Evolutionary conservation across 2,329 filamentous ascomycete species (phyloP).

Genomic region (Fusarium subtropicale): DNA sequence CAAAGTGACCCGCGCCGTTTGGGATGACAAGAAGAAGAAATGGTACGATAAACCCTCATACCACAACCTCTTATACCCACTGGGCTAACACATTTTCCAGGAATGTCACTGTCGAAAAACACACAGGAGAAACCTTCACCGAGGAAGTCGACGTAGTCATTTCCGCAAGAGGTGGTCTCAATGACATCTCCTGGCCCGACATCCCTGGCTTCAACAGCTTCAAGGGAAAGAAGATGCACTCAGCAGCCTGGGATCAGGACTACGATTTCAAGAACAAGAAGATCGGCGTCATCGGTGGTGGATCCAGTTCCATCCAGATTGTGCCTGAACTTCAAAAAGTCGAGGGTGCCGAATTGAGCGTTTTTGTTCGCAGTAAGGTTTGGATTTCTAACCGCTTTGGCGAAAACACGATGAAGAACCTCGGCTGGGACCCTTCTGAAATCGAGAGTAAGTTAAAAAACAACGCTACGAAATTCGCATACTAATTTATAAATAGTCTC

Average conservation of each 20-base stretch:
- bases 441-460: not conserved
- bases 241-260: not conserved
- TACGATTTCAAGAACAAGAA: conserved; percentile 6
- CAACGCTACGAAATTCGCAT: rapidly evolving
- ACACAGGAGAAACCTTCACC: rapidly evolving
- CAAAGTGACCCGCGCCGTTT: not conserved
- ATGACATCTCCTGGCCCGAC: not conserved
- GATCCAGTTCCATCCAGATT: not conserved
- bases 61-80: rapidly evolving
- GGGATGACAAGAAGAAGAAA: conserved; percentile 1
- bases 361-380: not conserved
- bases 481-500: not conserved
- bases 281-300: not conserved
- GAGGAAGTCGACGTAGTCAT: not conserved
- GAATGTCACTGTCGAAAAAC: not conserved
- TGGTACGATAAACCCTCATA: not conserved
- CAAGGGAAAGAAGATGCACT: conserved; percentile 7
- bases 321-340: not conserved
- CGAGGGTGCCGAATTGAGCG: not conserved
- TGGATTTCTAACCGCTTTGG: conserved; percentile 17
- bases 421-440: not conserved
- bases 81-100: not conserved
- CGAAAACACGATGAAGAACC: not conserved
- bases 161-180: not conserved
- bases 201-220: conserved; percentile 4